Evolutionary conservation across 441 rosid species (phyloP), one percentile per base, ranked within the genome.

Genomic region (Bocquillonia castaneifolia): DNA sequence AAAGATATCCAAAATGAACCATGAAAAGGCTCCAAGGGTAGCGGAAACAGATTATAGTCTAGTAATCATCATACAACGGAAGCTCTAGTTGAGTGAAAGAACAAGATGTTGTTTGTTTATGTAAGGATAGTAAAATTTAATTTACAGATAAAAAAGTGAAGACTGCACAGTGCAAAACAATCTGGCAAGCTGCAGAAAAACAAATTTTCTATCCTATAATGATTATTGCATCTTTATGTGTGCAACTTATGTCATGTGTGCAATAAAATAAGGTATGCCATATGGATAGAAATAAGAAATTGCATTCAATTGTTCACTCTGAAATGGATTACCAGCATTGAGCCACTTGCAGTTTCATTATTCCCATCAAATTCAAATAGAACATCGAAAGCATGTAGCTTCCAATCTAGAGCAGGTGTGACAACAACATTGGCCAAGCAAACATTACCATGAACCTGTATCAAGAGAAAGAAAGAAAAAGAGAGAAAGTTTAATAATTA

Each of bases 311-410:
- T 37, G 65, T 58, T 67, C 55, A 70, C 23, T 70, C 67, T 71
- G 72, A 71, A 53, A 74, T 74, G 34, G 63, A 75, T 78, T 95
- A 95, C 99, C 99, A 95, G 96, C 98, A 95, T 95, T 12, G 99
- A 89, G 73, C 99, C 97, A 70, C 79, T 72, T 56, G 95, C 89
- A 79, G 84, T 74, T 83, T 75, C 85, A 80, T 81, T 95, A 72
- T 74, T 85, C 70, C 98, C 97, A 75, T 92, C 96, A 85, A 88
- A 95, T 84, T 95, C 96, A 9, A 98, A 90, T 53, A 90, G 80
- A 70, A 92, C 97, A 70, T 95, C 97, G 82, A 95, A 88, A 63
- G 98, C 98, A 85, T 92, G 97, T 78, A 95, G 86, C 86, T 95
- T 95, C 99, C 98, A 95, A 77, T 95, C 99, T 85, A 92, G 76